Evolutionary conservation across 306 rosid species (phyloP).

Genomic region (Ziziphus jujuba): DNA sequence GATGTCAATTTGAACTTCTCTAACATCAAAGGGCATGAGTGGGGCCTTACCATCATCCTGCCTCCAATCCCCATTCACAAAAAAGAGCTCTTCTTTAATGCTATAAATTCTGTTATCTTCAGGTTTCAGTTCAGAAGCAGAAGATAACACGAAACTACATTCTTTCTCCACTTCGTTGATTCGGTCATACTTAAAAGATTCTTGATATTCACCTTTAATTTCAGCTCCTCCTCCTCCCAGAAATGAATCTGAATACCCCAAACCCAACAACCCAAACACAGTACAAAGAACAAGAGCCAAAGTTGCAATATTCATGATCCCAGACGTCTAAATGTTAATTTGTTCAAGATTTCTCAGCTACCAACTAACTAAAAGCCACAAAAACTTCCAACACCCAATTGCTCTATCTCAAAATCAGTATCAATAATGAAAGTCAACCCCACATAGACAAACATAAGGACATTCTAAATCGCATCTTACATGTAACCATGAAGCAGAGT

Average conservation of each 20-base stretch:
- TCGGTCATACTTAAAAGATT: slow-evolving; percentile 55
- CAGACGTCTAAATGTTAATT: slow-evolving; percentile 9
- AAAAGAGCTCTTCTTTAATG: slow-evolving; percentile 56
- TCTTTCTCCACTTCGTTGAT: slow-evolving; percentile 65
- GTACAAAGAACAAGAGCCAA: slow-evolving; percentile 41
- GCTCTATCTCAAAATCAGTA: background rate
- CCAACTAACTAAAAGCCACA: background rate
- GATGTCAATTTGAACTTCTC: slow-evolving; percentile 5
- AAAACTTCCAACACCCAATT: background rate
- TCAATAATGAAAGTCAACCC: background rate
- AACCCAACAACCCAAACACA: slow-evolving; percentile 41
- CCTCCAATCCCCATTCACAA: slow-evolving; percentile 82
- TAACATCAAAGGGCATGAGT: slow-evolving; percentile 64
- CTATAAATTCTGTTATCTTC: slow-evolving; percentile 36
- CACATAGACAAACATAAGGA: background rate
- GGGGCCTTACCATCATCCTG: slow-evolving; percentile 66
- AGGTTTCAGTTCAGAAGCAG: slow-evolving; percentile 65
- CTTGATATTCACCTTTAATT: slow-evolving; percentile 30
- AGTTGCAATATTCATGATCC: slow-evolving; percentile 53
- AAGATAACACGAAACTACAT: slow-evolving; percentile 60
- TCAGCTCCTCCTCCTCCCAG: slow-evolving; percentile 37
- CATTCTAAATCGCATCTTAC: background rate
- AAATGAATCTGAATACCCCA: slow-evolving; percentile 40
- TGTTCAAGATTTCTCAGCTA: background rate
- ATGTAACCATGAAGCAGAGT: background rate